phyloP scores from a whole-genome alignment of 106 monocot genomes.

The Dactylorhiza incarnata region DNA sequence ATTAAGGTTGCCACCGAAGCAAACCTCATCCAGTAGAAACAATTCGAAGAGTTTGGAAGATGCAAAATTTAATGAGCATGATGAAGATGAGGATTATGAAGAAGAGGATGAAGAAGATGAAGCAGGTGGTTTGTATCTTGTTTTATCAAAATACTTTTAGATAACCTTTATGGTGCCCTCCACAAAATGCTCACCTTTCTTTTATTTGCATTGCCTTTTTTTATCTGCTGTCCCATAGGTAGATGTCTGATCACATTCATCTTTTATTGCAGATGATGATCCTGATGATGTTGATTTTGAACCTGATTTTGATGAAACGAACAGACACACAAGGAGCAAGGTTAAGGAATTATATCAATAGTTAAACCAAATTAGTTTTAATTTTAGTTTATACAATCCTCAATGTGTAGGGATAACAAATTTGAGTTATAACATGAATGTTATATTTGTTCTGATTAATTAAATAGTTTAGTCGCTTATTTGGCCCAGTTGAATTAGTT shows the following conservation, averaged over 20 bases:
- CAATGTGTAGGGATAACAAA: neutral
- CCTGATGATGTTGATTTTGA: constrained; percentile 99
- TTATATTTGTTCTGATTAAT: neutral
- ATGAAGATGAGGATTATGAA: constrained; percentile 66
- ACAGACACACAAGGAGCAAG: constrained; percentile 42
- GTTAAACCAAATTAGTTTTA: neutral
- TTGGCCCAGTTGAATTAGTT: neutral
- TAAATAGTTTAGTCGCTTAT: neutral
- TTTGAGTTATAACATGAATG: neutral
- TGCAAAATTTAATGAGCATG: constrained; percentile 43
- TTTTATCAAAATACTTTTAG: neutral
- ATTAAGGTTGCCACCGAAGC: constrained; percentile 36
- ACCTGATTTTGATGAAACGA: constrained; percentile 58
- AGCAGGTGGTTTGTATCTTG: constrained; percentile 30
- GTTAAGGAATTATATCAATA: constrained; percentile 13
- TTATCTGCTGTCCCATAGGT: neutral
- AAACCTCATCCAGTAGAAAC: constrained; percentile 29
- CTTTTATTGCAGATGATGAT: constrained; percentile 71
- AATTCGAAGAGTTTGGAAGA: constrained; percentile 30
- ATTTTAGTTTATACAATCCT: neutral
- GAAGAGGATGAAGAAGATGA: constrained; percentile 65
- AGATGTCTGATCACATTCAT: neutral
- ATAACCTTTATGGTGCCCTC: neutral
- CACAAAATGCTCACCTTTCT: neutral
- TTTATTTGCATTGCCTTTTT: neutral